Evolutionary conservation across 352 stramenopile species (phyloP), one percentile per base, ranked within the genome.

Genomic region (Pythium monospermum): DNA sequence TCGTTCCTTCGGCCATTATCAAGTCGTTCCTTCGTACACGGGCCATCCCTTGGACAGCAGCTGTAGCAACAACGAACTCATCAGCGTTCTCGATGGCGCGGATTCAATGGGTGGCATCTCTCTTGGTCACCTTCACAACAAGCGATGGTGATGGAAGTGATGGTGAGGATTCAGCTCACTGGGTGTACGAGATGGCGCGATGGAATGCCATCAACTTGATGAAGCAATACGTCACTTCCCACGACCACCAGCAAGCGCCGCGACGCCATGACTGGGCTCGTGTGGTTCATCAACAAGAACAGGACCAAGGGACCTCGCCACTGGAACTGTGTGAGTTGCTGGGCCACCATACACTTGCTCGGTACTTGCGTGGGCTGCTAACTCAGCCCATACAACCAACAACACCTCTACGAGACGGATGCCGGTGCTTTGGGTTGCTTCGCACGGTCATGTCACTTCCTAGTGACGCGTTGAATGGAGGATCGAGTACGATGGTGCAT

Each of bases 141-240:
- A n/a, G n/a, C n/a, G n/a, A n/a, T n/a, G n/a, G n/a, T n/a, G 16
- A 26, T 4, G 5, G 23, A 23, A 30, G 6, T 8, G 27, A 42
- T 6, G 53, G 32, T 45, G 23, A 58, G 1, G 21, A 39, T 13
- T 11, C 26, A 0, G 38, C 27, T 0, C 11, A 4, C 2, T 21
- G 73, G 11, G 26, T 80, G 16, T 51, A 64, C 18, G 16, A 26
- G 8, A 47, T 69, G 11, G 65, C 55, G 6, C 57, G 58, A 4
- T 82, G 65, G 64, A 80, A 83, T 53, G 64, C 69, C 5, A 12
- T 68, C 25, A 23, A n/a, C 1, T 16, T 79, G 4, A 36, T 48
- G 30, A 25, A 48, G 23, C 27, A 33, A 19, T n/a, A n/a, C n/a
- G n/a, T n/a, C n/a, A n/a, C n/a, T n/a, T n/a, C n/a, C n/a, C n/a